Conservation (phyloP, 345 rosid species). For the Camelina neglecta region DNA sequence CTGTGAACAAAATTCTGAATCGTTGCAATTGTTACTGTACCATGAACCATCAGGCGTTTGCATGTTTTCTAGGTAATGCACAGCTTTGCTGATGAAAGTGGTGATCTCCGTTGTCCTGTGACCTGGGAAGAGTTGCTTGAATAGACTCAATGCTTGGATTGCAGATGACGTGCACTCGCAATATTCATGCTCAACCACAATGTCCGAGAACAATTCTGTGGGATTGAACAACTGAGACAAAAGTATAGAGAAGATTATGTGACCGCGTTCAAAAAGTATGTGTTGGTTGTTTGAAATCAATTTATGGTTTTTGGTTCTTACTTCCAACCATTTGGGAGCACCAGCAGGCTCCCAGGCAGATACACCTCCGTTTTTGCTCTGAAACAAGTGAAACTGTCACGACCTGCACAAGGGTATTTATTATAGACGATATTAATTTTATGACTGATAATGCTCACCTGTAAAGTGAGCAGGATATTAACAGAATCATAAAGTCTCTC, state of each 20-base stretch:
- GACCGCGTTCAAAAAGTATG: background rate
- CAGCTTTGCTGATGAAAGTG: slow-evolving; percentile 48
- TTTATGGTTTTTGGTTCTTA: slow-evolving; percentile 23
- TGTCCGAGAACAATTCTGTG: slow-evolving; percentile 50
- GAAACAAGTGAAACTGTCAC: slow-evolving; percentile 9
- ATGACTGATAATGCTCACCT: slow-evolving; percentile 41
- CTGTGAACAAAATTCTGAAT: background rate
- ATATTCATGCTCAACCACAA: slow-evolving; percentile 52
- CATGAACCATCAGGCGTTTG: slow-evolving; percentile 64
- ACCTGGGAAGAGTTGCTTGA: slow-evolving; percentile 48
- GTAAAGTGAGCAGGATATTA: slow-evolving; percentile 55
- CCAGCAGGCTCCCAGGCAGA: slow-evolving; percentile 66
- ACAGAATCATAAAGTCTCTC: slow-evolving; percentile 58
- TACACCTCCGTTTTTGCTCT: slow-evolving; percentile 65
- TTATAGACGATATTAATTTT: background rate
- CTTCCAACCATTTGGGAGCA: slow-evolving; percentile 61
- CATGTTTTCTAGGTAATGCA: slow-evolving; percentile 43
- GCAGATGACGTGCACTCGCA: slow-evolving; percentile 61
- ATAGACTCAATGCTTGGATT: slow-evolving; percentile 52
- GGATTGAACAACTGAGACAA: slow-evolving; percentile 55
- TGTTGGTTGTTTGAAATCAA: background rate
- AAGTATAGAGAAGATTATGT: background rate
- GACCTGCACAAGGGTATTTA: background rate
- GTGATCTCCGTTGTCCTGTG: slow-evolving; percentile 53
- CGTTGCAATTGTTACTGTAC: slow-evolving; percentile 23